phyloP scores from a whole-genome alignment of 2,329 filamentous ascomycete species.

The Sarocladiaceae sp. region DNA sequence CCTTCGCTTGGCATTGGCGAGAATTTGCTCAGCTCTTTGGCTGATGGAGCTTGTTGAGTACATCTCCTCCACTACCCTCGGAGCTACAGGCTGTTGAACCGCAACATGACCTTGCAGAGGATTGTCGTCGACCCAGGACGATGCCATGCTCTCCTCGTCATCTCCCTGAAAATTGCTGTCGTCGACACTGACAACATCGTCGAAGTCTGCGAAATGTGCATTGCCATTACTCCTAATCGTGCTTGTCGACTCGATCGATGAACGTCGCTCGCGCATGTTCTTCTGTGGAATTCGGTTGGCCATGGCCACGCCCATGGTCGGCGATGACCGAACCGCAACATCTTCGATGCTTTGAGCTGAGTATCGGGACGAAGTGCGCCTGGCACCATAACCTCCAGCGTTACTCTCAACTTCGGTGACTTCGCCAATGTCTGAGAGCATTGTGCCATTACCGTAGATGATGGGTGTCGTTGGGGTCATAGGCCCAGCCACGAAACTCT shows the following conservation, averaged over 20 bases:
- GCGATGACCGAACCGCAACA: constrained; percentile 29
- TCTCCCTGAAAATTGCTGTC: constrained; percentile 65
- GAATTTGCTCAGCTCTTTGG: constrained; percentile 80
- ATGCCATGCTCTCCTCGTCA: constrained; percentile 62
- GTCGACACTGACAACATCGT: constrained; percentile 57
- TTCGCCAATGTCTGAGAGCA: constrained; percentile 62
- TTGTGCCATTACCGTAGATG: constrained; percentile 66
- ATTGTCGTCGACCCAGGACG: constrained; percentile 47
- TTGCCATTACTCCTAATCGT: constrained; percentile 52
- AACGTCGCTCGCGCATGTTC: constrained; percentile 42
- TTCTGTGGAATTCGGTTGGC: constrained; percentile 42
- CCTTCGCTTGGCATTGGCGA: constrained; percentile 87
- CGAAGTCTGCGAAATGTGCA: constrained; percentile 53
- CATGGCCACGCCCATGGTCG: constrained; percentile 37
- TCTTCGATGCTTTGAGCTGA: constrained; percentile 28
- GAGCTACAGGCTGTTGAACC: not conserved
- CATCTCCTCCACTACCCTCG: constrained; percentile 45
- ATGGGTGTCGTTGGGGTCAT: constrained; percentile 57
- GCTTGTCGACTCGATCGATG: constrained; percentile 57
- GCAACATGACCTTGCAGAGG: constrained; percentile 18
- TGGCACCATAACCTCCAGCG: constrained; percentile 33
- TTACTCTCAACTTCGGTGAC: constrained; percentile 51
- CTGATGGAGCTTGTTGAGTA: constrained; percentile 74
- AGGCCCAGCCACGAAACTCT: constrained; percentile 37
- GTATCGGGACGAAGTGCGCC: constrained; percentile 31